Evolutionary conservation across 208 protist genomes (phyloP).

Genomic region (Trypanosoma avium): DNA sequence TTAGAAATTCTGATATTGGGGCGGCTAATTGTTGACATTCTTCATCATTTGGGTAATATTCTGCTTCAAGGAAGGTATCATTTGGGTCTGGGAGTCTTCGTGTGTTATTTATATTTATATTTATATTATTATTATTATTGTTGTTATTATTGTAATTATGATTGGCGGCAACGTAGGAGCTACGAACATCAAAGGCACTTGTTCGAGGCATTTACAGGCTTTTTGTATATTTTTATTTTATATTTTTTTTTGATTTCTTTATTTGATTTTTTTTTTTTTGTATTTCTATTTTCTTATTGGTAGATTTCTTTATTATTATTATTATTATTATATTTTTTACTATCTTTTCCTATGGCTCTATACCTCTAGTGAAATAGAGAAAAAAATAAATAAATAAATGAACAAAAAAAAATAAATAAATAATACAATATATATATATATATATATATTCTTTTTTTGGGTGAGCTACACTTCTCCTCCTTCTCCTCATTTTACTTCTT

Average conservation of each 20-base stretch:
- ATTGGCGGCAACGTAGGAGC: conserved; percentile 18
- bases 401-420: no score
- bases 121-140: background rate
- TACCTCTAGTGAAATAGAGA: no score
- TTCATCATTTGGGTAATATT: conserved; percentile 56
- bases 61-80: conserved; percentile 39
- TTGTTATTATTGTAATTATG: background rate
- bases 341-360: no score
- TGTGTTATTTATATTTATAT: no score
- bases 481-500: background rate
- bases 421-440: conserved; percentile 1
- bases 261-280: background rate
- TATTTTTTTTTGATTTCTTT: background rate
- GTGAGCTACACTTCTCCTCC: background rate
- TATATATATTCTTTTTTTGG: background rate
- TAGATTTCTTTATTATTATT: background rate
- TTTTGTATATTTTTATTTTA: background rate
- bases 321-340: no score
- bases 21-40: conserved; percentile 57
- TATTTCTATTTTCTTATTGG: background rate
- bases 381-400: no score
- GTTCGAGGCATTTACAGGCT: conserved; percentile 5
- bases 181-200: conserved; percentile 22
- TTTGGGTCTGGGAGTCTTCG: conserved; percentile 21
- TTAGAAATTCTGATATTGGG: conserved; percentile 67